Evolutionary conservation across 768 basidiomycete genomes (phyloP).

Genomic region (Mycena amicta): DNA sequence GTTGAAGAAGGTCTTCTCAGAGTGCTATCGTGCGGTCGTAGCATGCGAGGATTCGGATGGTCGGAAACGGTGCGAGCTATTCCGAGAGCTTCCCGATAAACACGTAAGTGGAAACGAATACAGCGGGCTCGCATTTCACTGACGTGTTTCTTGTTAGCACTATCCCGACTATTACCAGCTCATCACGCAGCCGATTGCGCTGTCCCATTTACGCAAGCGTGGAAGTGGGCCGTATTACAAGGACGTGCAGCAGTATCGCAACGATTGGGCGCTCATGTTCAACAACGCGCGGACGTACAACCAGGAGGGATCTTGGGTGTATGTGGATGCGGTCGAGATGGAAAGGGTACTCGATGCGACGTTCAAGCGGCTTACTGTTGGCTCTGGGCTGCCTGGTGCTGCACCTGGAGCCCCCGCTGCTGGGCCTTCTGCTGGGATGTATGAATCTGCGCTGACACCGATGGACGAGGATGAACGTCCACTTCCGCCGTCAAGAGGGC

Average conservation of each 20-base stretch:
- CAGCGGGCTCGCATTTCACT: slow-evolving; percentile 12
- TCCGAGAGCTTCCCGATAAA: slow-evolving; percentile 83
- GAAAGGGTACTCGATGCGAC: slow-evolving; percentile 82
- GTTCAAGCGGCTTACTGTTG: slow-evolving; percentile 64
- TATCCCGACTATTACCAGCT: slow-evolving; percentile 93
- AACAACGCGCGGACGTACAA: slow-evolving; percentile 93
- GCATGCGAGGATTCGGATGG: slow-evolving; percentile 72
- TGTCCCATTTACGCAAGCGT: slow-evolving; percentile 84
- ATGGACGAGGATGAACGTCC: slow-evolving; percentile 82
- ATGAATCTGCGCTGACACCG: slow-evolving; percentile 73
- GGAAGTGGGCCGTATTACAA: slow-evolving; percentile 70
- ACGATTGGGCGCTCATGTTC: slow-evolving; percentile 91
- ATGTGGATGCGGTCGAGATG: slow-evolving; percentile 92
- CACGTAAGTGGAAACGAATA: slow-evolving; percentile 46
- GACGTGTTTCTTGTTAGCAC: slow-evolving; percentile 54
- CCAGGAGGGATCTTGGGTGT: slow-evolving; percentile 93
- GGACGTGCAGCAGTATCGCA: slow-evolving; percentile 66
- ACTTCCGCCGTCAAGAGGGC: slow-evolving; percentile 51
- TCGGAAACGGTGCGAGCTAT: slow-evolving; percentile 83
- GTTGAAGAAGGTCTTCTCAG: slow-evolving; percentile 84
- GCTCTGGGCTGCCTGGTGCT: slow-evolving; percentile 77
- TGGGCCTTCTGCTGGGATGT: slow-evolving; percentile 44
- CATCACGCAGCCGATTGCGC: slow-evolving; percentile 85
- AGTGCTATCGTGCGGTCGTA: slow-evolving; percentile 73
- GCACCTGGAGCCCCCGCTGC: slow-evolving; percentile 41